Conservation (phyloP, 345 rosid species). For the Trapa bicornis region DNA sequence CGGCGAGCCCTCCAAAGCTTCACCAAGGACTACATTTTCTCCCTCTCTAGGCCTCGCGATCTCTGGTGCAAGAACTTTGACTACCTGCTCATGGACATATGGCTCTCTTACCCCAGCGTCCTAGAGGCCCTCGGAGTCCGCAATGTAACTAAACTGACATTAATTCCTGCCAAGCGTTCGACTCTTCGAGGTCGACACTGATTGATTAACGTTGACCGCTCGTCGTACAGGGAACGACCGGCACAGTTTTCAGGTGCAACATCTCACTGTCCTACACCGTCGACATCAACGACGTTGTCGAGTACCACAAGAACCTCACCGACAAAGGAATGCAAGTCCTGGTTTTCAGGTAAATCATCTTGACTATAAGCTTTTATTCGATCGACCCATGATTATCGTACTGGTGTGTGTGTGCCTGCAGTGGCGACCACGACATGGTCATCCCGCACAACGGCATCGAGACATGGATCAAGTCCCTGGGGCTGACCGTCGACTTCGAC, state of each 20-base stretch:
- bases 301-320: conserved; percentile 19
- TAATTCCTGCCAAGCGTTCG: background rate
- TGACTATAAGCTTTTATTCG: too few species aligned
- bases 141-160: conserved; percentile 7
- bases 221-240: conserved; percentile 13
- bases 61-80: conserved; percentile 15
- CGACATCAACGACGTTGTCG: conserved; percentile 14
- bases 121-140: conserved; percentile 22
- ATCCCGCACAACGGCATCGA: conserved; percentile 21
- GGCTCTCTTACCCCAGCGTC: conserved; percentile 22
- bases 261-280: conserved; percentile 12
- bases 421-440: conserved; percentile 30
- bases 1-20: conserved; percentile 1
- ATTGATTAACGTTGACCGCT: too few species aligned
- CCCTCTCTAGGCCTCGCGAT: conserved; percentile 14
- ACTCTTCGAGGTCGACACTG: background rate
- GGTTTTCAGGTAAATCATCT: conserved; percentile 17
- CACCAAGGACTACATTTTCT: conserved; percentile 12
- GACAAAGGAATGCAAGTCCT: conserved; percentile 17
- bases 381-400: too few species aligned
- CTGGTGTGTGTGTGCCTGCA: background rate
- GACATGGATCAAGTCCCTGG: conserved; percentile 19
- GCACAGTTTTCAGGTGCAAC: conserved; percentile 25
- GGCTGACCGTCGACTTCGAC: conserved; percentile 13
- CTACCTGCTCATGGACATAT: conserved; percentile 16